Conservation (phyloP, 1,284 basidiomycete species). For the Gomphus sp. region DNA sequence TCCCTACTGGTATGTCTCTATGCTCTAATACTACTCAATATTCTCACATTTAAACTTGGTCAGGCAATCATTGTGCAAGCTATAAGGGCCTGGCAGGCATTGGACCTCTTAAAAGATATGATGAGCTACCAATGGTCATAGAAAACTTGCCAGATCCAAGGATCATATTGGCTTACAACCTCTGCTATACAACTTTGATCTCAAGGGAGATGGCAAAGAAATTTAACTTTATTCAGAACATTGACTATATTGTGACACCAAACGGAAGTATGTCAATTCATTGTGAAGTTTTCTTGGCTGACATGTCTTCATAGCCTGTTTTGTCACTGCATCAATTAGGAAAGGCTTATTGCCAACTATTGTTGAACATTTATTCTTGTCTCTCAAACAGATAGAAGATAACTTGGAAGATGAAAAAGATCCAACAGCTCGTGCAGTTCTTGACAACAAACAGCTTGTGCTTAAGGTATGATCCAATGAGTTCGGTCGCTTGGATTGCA, state of each 20-base stretch:
- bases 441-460: neutral
- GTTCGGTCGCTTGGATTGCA: too few species aligned
- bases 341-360: conserved; percentile 82
- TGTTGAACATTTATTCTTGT: conserved; percentile 76
- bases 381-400: neutral
- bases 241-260: neutral
- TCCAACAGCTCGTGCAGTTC: neutral
- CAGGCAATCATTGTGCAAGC: neutral
- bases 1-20: neutral
- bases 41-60: neutral
- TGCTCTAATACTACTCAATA: neutral
- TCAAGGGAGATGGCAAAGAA: neutral
- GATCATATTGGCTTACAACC: too few species aligned
- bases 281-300: neutral
- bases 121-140: too few species aligned
- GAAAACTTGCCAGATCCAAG: too few species aligned
- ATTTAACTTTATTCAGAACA: neutral
- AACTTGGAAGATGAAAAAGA: neutral
- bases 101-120: too few species aligned
- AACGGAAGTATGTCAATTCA: neutral
- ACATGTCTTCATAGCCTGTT: conserved; percentile 57
- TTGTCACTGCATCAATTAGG: conserved; percentile 61
- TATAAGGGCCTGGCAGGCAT: too few species aligned
- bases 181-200: too few species aligned
- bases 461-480: neutral